phyloP scores from a whole-genome alignment of 2,329 filamentous ascomycete species.

The Colletotrichum orbiculare region DNA sequence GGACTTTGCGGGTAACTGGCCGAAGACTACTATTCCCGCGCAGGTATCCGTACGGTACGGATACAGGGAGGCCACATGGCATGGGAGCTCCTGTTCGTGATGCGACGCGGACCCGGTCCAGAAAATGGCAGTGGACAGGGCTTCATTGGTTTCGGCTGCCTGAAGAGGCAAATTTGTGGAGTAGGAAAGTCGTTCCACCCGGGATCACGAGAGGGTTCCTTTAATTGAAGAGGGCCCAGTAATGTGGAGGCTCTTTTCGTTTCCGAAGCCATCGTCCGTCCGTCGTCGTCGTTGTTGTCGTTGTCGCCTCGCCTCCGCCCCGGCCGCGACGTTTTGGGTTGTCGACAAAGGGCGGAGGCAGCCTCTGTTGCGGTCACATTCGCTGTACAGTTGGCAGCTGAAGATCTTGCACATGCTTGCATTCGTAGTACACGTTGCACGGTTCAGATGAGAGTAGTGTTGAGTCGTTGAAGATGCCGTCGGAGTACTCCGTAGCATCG shows the following conservation, averaged over 20 bases:
- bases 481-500: slow-evolving; percentile 1
- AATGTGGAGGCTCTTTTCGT: slow-evolving; percentile 29
- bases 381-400: slow-evolving; percentile 10
- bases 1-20: slow-evolving; percentile 21
- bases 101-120: slow-evolving; percentile 22
- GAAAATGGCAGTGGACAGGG: slow-evolving; percentile 18
- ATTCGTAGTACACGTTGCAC: slow-evolving; percentile 6
- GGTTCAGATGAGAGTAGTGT: too few relatives aligned
- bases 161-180: slow-evolving; percentile 34
- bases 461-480: slow-evolving; percentile 2
- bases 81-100: slow-evolving; percentile 25
- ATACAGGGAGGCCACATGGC: slow-evolving; percentile 35
- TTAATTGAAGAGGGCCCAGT: slow-evolving; percentile 27
- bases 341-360: slow-evolving; percentile 19
- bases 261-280: slow-evolving; percentile 17
- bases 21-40: slow-evolving; percentile 28
- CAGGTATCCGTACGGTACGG: slow-evolving; percentile 3
- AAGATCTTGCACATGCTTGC: slow-evolving; percentile 16
- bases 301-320: slow-evolving; percentile 23
- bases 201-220: slow-evolving; percentile 32
- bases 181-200: slow-evolving; percentile 33
- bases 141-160: slow-evolving; percentile 20
- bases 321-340: neutral
- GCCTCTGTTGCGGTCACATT: neutral
- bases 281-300: neutral